A percentile compares a stretch with the other conserved stretches of the same genome.
Conservation (phyloP, 495 filamentous ascomycete genomes). For the Xylaria intraflava region DNA sequence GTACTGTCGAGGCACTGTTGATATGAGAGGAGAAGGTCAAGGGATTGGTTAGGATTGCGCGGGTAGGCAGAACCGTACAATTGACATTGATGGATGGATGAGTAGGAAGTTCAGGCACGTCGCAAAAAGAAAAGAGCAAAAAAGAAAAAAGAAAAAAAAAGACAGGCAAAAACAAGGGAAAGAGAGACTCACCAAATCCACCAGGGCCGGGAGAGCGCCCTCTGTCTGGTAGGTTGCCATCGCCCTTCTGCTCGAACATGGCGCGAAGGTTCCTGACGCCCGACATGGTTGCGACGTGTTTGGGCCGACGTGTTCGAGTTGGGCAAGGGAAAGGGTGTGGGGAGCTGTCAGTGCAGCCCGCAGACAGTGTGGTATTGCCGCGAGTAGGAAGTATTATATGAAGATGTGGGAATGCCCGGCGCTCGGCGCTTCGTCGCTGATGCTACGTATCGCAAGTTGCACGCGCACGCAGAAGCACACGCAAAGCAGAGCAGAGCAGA, state of each 20-base stretch:
- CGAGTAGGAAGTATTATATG: not conserved
- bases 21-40: not conserved
- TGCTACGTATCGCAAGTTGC: not conserved
- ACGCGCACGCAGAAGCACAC: not conserved
- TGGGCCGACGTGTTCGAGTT: not conserved
- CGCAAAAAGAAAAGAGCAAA: not conserved
- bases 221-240: constrained; percentile 54
- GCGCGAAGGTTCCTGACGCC: constrained; percentile 65
- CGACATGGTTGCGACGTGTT: constrained; percentile 36
- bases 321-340: not conserved
- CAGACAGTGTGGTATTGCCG: not conserved
- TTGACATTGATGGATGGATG: not conserved
- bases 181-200: constrained; percentile 23
- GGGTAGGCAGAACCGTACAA: not conserved
- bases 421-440: not conserved
- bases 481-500: not conserved
- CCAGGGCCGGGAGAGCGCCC: constrained; percentile 59
- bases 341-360: constrained; percentile 11
- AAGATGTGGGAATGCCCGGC: not conserved
- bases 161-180: constrained; percentile 1
- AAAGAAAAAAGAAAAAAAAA: constrained; percentile 2
- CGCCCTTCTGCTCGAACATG: constrained; percentile 75
- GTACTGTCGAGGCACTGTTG: not conserved
- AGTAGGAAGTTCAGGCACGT: not conserved
- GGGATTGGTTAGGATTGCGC: not conserved